Conservation (phyloP, 352 stramenopile genomes). For the Pythium guiyangense region DNA sequence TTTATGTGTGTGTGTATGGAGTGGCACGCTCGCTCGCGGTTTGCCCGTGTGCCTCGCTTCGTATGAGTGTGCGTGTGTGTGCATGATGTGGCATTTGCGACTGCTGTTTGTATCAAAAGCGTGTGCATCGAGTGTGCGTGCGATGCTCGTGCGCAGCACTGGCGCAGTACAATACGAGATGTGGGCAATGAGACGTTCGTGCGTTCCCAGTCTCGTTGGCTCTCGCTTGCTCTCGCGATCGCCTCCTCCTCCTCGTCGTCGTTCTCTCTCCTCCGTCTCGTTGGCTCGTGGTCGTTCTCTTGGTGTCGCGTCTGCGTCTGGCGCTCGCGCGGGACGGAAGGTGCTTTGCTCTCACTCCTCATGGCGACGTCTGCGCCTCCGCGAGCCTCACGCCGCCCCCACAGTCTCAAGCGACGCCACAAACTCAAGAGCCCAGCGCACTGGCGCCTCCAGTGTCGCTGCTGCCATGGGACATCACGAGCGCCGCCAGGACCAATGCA, state of each 20-base stretch:
- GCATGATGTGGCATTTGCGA: background rate
- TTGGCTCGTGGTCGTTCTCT: constrained; percentile 4
- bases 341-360: too few relatives aligned
- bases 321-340: too few relatives aligned
- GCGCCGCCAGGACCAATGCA: too few relatives aligned
- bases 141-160: background rate
- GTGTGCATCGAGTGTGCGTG: background rate
- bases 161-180: background rate
- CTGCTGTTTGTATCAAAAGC: background rate
- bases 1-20: background rate
- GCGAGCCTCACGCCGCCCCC: too few relatives aligned
- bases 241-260: background rate
- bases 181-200: background rate
- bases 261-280: constrained; percentile 2
- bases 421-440: too few relatives aligned
- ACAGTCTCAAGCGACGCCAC: too few relatives aligned
- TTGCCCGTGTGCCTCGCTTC: constrained; percentile 4
- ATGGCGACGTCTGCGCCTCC: too few relatives aligned
- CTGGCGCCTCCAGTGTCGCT: too few relatives aligned
- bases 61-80: background rate
- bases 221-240: background rate
- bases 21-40: background rate
- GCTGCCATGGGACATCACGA: too few relatives aligned
- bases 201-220: background rate
- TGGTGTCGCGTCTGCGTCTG: background rate